Evolutionary conservation across 108 stramenopile genomes (phyloP), one percentile per base, ranked within the genome.

Genomic region (Cylindrotheca fusiformis): DNA sequence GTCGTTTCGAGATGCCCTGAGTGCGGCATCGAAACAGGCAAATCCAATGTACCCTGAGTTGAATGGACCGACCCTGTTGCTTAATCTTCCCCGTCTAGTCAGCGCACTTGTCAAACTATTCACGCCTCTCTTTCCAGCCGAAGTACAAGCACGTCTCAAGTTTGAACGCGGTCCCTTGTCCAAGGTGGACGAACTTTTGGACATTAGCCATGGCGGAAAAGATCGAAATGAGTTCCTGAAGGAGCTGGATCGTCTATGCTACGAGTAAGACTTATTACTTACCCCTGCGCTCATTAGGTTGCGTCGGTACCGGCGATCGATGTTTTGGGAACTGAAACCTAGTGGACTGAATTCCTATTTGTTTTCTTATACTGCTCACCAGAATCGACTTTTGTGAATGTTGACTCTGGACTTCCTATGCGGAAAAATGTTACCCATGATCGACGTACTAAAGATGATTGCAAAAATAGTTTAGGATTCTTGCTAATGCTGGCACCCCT

Each of bases 51-150:
- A 87, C 52, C 93, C 93, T 0, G 59, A 68, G 22, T 56, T 88
- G 2, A 64, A 23, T 41, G 88, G 93, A 24, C 87, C 87, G 5
- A 87, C 88, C 26, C 67, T 94, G 27, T 49, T 94, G 45, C 60
- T 90, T 44, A 94, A 94, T 76, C 77, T 87, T 19, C 93, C 93
- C 19, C 33, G 6, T 2, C 50, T 94, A 21, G 57, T 90, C 48
- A 60, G 68, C 25, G 85, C 80, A 12, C 48, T 94, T 26, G 87
- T 85, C 19, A 87, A 84, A 55, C 36, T 94, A 8, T 90, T 94
- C 54, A 94, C 83, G 14, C 93, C 93, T 17, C 64, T 94, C 24
- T 89, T 94, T 69, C 87, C 93, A 2, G 22, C 48, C 21, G 74
- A 64, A 33, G 91, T 93, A 2, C 74, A 72, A 27, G 57, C 71